Evolutionary conservation across 2,329 filamentous ascomycete species (phyloP).

Genomic region (Xylaria sp.): DNA sequence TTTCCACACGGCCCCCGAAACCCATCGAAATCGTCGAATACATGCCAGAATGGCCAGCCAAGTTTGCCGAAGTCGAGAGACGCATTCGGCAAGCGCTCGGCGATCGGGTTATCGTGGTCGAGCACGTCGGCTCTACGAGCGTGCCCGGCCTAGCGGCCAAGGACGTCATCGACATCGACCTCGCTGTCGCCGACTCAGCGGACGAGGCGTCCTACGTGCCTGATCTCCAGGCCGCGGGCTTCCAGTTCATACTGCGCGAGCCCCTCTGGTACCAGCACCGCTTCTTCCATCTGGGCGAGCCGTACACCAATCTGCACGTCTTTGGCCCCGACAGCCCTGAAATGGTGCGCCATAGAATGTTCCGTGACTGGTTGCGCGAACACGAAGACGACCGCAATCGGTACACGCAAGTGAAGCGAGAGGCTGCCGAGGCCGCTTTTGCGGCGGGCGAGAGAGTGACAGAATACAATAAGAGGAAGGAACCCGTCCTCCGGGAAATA

Average conservation of each 20-base stretch:
- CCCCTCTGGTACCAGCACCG: conserved; percentile 36
- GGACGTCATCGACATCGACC: conserved; percentile 36
- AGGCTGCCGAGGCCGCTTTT: conserved; percentile 17
- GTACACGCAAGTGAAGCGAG: conserved; percentile 28
- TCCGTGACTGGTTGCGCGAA: conserved; percentile 37
- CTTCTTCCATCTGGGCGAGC: conserved; percentile 30
- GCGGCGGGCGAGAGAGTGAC: conserved; percentile 21
- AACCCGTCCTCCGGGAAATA: conserved; percentile 30
- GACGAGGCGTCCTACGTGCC: conserved; percentile 35
- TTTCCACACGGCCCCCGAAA: conserved; percentile 24
- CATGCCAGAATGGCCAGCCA: conserved; percentile 31
- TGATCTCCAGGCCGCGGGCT: conserved; percentile 33
- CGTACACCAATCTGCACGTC: conserved; percentile 35
- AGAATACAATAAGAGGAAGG: conserved; percentile 32
- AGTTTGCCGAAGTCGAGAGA: conserved; percentile 30
- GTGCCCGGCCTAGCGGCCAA: conserved; percentile 37
- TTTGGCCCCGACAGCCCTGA: conserved; percentile 32
- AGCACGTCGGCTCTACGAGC: conserved; percentile 38
- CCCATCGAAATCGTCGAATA: conserved; percentile 37
- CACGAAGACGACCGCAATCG: conserved; percentile 32
- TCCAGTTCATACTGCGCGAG: conserved; percentile 32
- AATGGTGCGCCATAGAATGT: conserved; percentile 30
- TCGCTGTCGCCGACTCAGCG: conserved; percentile 28
- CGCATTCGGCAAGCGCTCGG: conserved; percentile 32
- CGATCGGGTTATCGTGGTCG: conserved; percentile 12